Base-by-base conservation (phyloP, 139 green algal genomes). In the Closterium sp. region DNA sequence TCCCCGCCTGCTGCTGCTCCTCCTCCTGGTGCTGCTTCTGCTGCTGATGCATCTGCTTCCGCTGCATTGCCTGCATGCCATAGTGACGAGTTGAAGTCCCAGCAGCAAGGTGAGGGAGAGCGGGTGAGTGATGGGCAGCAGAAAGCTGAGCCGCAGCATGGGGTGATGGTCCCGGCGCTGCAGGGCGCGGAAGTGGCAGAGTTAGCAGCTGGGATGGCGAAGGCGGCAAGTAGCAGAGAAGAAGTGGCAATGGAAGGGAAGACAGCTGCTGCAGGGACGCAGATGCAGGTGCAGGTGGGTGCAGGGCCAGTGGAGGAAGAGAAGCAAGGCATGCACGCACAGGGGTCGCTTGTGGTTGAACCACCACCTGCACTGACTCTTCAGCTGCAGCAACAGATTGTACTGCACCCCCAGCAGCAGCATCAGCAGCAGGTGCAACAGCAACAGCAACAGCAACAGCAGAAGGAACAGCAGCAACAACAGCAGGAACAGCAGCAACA, bases 361-460 rank as follows among this genome's bases (percentile, higher is more conserved):
- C 38, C 38, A 17, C 38, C 38, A 13, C 62, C 19, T 24, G 62
- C 17, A 27, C 62, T 79, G 19, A 13, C 62, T 27, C 62, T 79
- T 79, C 17, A 79, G 62, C 62, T 79, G 85, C 85, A 87, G 85
- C 85, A 31, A 27, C 85, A 87, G 5, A 30, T 21, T 17, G 85
- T 87, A 24, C 21, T 87, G 28, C 85, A 87, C 17, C 62, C 62
- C 27, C 85, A 87, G 85, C 85, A 87, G 85, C 85, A 87, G 22
- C 85, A 87, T 4, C 21, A 30, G 85, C 85, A 87, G 84, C 84
- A 87, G 85, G 24, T 32, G 2, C 84, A 87, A 4, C 84, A 87
- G 22, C 84, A 87, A 19, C 85, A 87, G n/a, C 85, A 87, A 24
- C 85, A 87, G 85, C 85, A 87, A 24, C 85, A 87, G 85, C 85